These are phyloP conservation scores for Pilasporangium apinafurcum DNA, from an alignment of 352 stramenopile species.

Conservation along the genomic window DNA sequence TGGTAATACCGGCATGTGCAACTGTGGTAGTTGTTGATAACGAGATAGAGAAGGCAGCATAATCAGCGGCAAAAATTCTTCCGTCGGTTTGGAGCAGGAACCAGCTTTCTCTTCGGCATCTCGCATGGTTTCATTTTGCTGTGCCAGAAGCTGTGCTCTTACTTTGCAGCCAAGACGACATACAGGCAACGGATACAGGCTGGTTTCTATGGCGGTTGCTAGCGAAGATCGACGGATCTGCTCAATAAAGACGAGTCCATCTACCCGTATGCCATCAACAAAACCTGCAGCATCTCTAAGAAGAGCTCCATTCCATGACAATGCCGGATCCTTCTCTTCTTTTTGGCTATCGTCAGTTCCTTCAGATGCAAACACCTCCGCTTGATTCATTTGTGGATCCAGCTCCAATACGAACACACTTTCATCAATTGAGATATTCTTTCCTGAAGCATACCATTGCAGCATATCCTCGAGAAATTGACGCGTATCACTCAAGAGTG, in stretches of 20 bases:
- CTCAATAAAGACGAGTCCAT: constrained; percentile 9
- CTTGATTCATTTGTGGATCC: neutral
- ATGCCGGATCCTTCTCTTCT: neutral
- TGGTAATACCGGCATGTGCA: no score
- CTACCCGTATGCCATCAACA: constrained; percentile 4
- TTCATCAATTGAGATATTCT: neutral
- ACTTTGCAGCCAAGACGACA: constrained; percentile 5
- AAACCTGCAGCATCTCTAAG: neutral
- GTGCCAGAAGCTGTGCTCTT: neutral
- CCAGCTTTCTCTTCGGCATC: neutral
- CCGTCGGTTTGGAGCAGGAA: neutral
- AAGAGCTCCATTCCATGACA: neutral
- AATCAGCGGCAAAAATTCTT: constrained; percentile 2
- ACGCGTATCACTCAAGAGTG: constrained; percentile 6
- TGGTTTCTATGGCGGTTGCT: neutral
- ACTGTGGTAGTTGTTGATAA: constrained; percentile 1
- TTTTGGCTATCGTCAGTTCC: neutral
- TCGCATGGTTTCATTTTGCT: neutral
- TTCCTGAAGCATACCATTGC: neutral
- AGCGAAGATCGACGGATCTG: constrained; percentile 1
- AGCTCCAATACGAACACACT: constrained; percentile 7
- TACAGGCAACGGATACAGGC: constrained; percentile 1
- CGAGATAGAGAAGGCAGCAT: constrained; percentile 9
- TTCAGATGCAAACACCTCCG: no score
- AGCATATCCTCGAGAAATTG: constrained; percentile 5